Evolutionary conservation across 75 land plant species (phyloP), one percentile per base, ranked within the genome.

Genomic region (Picea sitchensis): DNA sequence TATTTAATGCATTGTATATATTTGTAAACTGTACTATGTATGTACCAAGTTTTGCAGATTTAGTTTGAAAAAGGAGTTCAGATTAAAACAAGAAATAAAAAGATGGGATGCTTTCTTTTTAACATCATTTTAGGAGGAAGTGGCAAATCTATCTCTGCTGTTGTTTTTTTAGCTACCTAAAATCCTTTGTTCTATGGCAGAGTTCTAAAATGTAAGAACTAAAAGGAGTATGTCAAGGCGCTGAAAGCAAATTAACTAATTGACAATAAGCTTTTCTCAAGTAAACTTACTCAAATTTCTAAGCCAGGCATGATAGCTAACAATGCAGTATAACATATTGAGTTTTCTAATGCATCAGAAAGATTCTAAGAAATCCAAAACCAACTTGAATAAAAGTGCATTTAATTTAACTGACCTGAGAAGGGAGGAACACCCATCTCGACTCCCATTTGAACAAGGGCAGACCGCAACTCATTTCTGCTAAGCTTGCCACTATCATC

Each of bases 371-470:
- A 41, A n/a, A 18, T 20, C 14, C 26, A 44, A 17, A 41, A 71
- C 54, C n/a, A 3, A 71, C 54, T 41, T 44, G 12, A 67, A 67
- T 44, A 38, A n/a, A 44, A 20, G 11, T 20, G 13, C 14, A 44
- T 44, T 71, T 9, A 20, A 67, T 34, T 34, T 67, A 67, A 63
- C 83, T 59, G 77, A 94, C 96, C 96, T 82, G 96, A 85, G 58
- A 91, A 81, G 62, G 86, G 82, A 78, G 96, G 96, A 69, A 92
- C 85, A 3, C 96, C 96, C 88, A 87, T 82, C 69, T 92, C 96
- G 59, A 85, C 81, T 56, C 90, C 91, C 89, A 94, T 87, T 56
- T 82, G 87, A 57, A 65, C 65, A 71, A 94, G 84, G 41, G 96
- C 96, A 84, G 88, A 80, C 21, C 83, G 78, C 14, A 92, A 75